Conservation (phyloP, 768 basidiomycete genomes). For the Pisolithus tinctorius region DNA sequence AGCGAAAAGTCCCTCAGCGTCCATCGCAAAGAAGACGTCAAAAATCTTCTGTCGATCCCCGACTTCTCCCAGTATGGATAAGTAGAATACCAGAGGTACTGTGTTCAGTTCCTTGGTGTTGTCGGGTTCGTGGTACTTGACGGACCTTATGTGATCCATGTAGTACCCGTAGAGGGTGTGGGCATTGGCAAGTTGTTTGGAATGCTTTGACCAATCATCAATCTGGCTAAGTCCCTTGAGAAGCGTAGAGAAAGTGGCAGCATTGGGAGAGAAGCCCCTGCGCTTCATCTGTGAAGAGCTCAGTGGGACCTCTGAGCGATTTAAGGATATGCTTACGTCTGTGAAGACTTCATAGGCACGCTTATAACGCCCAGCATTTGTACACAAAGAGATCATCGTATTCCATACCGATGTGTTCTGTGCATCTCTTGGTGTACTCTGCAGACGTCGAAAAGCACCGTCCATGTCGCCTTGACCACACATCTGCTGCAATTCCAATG, state of each 20-base stretch:
- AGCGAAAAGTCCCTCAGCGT: constrained; percentile 53
- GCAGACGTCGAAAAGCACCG: constrained; percentile 59
- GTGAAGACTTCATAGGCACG: constrained; percentile 59
- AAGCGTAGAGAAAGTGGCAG: constrained; percentile 63
- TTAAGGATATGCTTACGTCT: constrained; percentile 46
- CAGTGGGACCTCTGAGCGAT: not conserved
- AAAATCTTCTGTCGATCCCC: constrained; percentile 61
- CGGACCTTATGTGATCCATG: constrained; percentile 40
- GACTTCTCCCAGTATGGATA: constrained; percentile 58
- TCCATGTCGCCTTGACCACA: constrained; percentile 50
- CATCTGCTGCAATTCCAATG: constrained; percentile 50
- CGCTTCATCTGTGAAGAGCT: constrained; percentile 65
- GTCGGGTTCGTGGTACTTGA: constrained; percentile 41
- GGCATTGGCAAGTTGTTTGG: constrained; percentile 57
- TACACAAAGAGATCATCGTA: constrained; percentile 60
- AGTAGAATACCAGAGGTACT: constrained; percentile 50
- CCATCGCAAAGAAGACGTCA: constrained; percentile 67
- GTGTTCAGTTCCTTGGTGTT: constrained; percentile 42
- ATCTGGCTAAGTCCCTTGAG: constrained; percentile 58
- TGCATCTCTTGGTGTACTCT: constrained; percentile 62
- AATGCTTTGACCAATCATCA: constrained; percentile 49
- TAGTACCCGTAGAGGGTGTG: constrained; percentile 56
- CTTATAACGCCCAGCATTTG: constrained; percentile 50
- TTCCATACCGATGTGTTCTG: constrained; percentile 79
- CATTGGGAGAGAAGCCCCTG: constrained; percentile 65